Conservation (phyloP, 345 rosid species). For the Cardamine occulta region DNA sequence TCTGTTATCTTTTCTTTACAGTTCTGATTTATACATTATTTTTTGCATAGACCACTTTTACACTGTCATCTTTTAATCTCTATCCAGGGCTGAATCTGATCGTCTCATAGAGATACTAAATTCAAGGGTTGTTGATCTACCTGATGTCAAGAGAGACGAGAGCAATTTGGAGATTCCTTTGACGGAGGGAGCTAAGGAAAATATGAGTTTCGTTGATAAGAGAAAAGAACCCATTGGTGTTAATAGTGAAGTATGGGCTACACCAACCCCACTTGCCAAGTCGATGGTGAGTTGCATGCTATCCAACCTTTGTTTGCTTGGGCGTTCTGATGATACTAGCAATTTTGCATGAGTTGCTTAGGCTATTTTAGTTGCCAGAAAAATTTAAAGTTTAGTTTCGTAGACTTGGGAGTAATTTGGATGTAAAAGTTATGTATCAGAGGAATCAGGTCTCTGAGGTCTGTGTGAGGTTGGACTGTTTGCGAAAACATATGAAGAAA, state of each 20-base stretch:
- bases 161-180: slow-evolving; percentile 29
- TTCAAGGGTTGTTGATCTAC: slow-evolving; percentile 62
- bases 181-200: slow-evolving; percentile 44
- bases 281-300: slow-evolving; percentile 56
- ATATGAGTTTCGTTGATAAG: slow-evolving; percentile 42
- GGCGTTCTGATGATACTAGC: slow-evolving; percentile 23
- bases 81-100: slow-evolving; percentile 70
- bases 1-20: slow-evolving; percentile 8
- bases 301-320: background rate
- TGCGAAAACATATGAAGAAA: slow-evolving; percentile 24
- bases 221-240: slow-evolving; percentile 46
- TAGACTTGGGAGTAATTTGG: slow-evolving; percentile 7
- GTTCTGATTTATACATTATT: background rate
- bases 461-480: slow-evolving; percentile 9
- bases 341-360: slow-evolving; percentile 17
- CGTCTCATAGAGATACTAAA: slow-evolving; percentile 62
- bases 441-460: slow-evolving; percentile 17
- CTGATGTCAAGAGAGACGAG: slow-evolving; percentile 46
- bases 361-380: background rate
- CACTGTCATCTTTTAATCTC: slow-evolving; percentile 33
- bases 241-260: slow-evolving; percentile 46
- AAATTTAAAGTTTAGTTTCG: slow-evolving; percentile 8
- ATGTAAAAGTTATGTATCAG: slow-evolving; percentile 1
- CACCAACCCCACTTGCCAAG: slow-evolving; percentile 52
- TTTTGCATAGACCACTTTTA: slow-evolving; percentile 10